phyloP scores from a whole-genome alignment of 1,284 basidiomycete genomes.

The Violaceomyces palustris region DNA sequence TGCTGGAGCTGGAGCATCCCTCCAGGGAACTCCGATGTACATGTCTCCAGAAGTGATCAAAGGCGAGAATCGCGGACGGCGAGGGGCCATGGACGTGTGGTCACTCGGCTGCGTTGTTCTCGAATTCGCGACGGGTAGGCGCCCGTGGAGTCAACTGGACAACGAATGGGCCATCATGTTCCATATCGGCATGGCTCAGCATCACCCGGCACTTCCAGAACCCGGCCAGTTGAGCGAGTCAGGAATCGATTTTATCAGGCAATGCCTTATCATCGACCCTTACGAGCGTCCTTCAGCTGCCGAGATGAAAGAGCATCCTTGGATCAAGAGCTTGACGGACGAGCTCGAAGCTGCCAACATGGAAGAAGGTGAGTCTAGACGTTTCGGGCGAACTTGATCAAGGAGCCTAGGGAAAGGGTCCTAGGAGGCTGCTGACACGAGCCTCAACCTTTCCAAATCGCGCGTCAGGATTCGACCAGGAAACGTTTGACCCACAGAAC shows the following conservation, averaged over 20 bases:
- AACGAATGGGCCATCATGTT: slow-evolving; percentile 99
- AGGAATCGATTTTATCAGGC: slow-evolving; percentile 90
- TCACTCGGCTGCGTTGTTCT: slow-evolving; percentile 91
- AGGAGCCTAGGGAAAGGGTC: background rate
- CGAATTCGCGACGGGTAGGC: slow-evolving; percentile 90
- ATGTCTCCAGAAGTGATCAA: slow-evolving; percentile 99
- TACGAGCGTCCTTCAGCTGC: slow-evolving; percentile 74
- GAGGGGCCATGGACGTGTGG: slow-evolving; percentile 99
- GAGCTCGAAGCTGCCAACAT: slow-evolving; percentile 41
- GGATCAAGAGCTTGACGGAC: slow-evolving; percentile 62
- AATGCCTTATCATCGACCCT: slow-evolving; percentile 85
- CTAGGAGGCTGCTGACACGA: too few species aligned
- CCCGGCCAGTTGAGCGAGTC: slow-evolving; percentile 78
- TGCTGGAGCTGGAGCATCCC: slow-evolving; percentile 60
- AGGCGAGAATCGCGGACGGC: slow-evolving; percentile 62
- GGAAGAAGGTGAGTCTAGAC: slow-evolving; percentile 24
- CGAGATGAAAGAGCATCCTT: slow-evolving; percentile 81
- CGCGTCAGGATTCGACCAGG: too few species aligned
- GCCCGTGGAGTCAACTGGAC: slow-evolving; percentile 97
- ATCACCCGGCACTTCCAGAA: slow-evolving; percentile 92
- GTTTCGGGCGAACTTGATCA: background rate
- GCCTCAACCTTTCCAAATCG: too few species aligned
- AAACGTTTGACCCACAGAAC: too few species aligned
- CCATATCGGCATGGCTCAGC: slow-evolving; percentile 93
- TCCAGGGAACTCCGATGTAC: slow-evolving; percentile 97